phyloP scores from a whole-genome alignment of 768 basidiomycete genomes.

The Panus rudis region DNA sequence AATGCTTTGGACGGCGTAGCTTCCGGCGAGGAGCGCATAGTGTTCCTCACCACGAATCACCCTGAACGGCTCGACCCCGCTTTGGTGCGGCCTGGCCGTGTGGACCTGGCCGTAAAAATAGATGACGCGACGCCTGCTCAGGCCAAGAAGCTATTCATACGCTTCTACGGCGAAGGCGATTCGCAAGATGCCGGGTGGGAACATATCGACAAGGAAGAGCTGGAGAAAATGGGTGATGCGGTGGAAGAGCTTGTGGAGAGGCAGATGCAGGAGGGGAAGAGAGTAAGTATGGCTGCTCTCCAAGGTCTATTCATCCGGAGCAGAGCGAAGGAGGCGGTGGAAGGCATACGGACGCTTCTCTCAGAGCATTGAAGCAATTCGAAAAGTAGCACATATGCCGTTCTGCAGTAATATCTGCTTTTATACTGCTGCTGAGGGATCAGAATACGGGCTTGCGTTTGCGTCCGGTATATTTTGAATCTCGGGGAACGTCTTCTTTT shows the following conservation, averaged over 20 bases:
- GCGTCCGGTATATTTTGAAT: constrained; percentile 90
- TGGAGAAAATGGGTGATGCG: constrained; percentile 40
- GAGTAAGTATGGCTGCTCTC: constrained; percentile 91
- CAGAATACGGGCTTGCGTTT: constrained; percentile 78
- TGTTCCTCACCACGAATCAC: constrained; percentile 99
- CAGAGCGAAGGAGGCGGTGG: constrained; percentile 48
- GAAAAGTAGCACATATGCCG: not conserved
- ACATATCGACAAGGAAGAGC: constrained; percentile 30
- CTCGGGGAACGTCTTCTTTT: constrained; percentile 76
- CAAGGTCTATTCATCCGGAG: constrained; percentile 93
- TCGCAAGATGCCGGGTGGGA: constrained; percentile 19
- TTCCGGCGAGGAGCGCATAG: constrained; percentile 94
- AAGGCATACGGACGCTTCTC: constrained; percentile 39
- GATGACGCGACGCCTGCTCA: constrained; percentile 85
- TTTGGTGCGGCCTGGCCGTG: constrained; percentile 90
- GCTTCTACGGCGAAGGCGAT: constrained; percentile 67
- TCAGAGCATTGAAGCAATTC: constrained; percentile 4
- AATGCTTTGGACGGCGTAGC: constrained; percentile 98
- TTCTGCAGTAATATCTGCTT: not conserved
- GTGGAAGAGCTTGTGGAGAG: constrained; percentile 48
- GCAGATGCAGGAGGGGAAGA: constrained; percentile 44
- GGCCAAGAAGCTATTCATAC: constrained; percentile 67
- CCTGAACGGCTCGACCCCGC: constrained; percentile 84
- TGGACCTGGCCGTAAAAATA: constrained; percentile 78
- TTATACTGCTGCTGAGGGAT: constrained; percentile 10